Evolutionary conservation across 768 basidiomycete genomes (phyloP), one percentile per base, ranked within the genome.

Genomic region (Suillus lakei): DNA sequence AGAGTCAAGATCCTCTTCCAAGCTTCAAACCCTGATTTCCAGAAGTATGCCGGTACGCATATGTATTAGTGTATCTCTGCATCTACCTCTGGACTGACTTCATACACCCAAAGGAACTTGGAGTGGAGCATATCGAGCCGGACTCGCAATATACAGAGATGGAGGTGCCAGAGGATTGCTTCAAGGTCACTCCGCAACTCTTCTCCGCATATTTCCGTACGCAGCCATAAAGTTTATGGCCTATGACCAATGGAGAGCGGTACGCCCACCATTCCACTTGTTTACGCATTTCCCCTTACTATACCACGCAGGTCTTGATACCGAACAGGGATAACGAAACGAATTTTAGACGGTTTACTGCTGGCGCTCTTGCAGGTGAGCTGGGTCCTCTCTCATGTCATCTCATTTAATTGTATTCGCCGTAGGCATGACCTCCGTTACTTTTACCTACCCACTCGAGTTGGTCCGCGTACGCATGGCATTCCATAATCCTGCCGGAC

Each of bases 1-100:
- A 85, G 98, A 74, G 96, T 99, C 70, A 99, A 99, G 81, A 99
- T 99, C 71, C 89, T 99, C 58, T 98, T 99, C 74, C 97, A 99
- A 77, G 95, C 98, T 0, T 94, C 94, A 8, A 98, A 97, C 77
- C 92, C 93, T 9, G 97, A 99, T 65, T 99, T 92, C 74, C 86
- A 88, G 74, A 93, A 95, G 77, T 99, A 96, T 80, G 88, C 96
- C 64, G 96, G 96, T 94, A 65, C 64, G 87, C 73, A 26, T 93
- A 66, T 63, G 86, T 72, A 18, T 34, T 34, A 28, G n/a, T n/a
- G 48, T 34, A 26, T 38, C 63, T 8, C 51, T 53, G 51, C 55
- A 60, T 80, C 46, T 76, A 76, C 68, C 56, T 74, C 39, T 43
- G 66, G 18, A 76, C 75, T 28, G 43, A 30, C 34, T 39, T 23